A percentile compares a stretch with the other conserved stretches of the same genome.
Evolutionary conservation across 73 alveolate species (phyloP).

Genomic region (Blepharisma stoltei): DNA sequence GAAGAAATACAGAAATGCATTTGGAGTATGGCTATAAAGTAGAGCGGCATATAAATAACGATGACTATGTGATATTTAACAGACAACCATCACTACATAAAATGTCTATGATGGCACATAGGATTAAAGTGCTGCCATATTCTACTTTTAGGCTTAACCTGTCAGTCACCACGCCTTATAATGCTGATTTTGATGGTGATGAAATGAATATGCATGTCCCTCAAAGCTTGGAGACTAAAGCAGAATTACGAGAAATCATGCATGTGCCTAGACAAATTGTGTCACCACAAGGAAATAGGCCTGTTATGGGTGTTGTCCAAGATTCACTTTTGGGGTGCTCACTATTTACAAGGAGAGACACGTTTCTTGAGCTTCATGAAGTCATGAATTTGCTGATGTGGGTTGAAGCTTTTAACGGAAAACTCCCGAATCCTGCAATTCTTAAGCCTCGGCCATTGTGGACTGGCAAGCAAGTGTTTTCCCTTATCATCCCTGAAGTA

Average conservation of each 20-base stretch:
- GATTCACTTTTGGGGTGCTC: slow-evolving; percentile 94
- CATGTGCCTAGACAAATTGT: slow-evolving; percentile 96
- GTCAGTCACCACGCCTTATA: slow-evolving; percentile 99
- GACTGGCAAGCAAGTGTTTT: slow-evolving; percentile 96
- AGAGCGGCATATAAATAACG: slow-evolving; percentile 98
- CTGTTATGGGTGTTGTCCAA: slow-evolving; percentile 99
- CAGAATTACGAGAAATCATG: slow-evolving; percentile 94
- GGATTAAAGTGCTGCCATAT: slow-evolving; percentile 97
- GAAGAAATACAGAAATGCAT: slow-evolving; percentile 74
- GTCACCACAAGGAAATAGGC: slow-evolving; percentile 97
- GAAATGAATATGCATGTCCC: slow-evolving; percentile 99
- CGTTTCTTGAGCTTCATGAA: slow-evolving; percentile 81
- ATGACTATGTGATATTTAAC: slow-evolving; percentile 93
- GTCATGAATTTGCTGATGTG: slow-evolving; percentile 97
- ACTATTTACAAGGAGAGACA: slow-evolving; percentile 93
- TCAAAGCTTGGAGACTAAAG: slow-evolving; percentile 91
- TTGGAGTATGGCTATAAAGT: slow-evolving; percentile 90
- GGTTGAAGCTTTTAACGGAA: slow-evolving; percentile 93
- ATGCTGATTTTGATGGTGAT: slow-evolving; percentile 99
- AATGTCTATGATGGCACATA: slow-evolving; percentile 99
- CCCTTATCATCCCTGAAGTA: slow-evolving; percentile 92
- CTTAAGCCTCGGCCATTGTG: slow-evolving; percentile 97
- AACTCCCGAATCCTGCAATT: slow-evolving; percentile 97
- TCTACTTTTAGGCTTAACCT: slow-evolving; percentile 98
- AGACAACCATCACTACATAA: slow-evolving; percentile 99